phyloP scores from a whole-genome alignment of 345 rosid species.

The Pseudoturritis turrita region DNA sequence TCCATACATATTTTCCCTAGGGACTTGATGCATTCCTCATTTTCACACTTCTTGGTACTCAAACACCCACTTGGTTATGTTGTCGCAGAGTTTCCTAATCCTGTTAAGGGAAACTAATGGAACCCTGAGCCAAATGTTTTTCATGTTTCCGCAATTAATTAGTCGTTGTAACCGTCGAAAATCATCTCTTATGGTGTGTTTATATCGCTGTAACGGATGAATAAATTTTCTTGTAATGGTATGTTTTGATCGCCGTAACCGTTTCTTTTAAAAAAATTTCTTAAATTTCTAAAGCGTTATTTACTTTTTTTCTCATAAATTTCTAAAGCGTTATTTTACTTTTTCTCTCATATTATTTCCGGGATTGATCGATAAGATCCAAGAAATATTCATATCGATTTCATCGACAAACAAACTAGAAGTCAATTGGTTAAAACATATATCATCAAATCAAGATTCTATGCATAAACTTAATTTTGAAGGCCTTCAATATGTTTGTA shows the following conservation, averaged over 20 bases:
- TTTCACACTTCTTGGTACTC: constrained; percentile 24
- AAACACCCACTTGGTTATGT: constrained; percentile 6
- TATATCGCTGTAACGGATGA: neutral
- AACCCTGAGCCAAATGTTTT: neutral
- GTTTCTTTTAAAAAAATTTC: neutral
- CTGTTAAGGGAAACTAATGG: neutral
- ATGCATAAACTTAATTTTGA: neutral
- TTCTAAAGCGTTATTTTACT: neutral
- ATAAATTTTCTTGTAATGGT: neutral
- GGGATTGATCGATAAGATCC: neutral
- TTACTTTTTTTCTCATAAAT: neutral
- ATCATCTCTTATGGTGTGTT: neutral
- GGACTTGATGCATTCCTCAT: constrained; percentile 27
- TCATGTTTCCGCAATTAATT: neutral
- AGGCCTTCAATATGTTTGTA: neutral
- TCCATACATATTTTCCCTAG: constrained; percentile 16
- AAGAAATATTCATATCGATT: neutral
- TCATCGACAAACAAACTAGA: neutral
- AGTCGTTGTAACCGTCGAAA: constrained; percentile 2
- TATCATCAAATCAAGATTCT: neutral
- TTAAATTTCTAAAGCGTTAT: neutral
- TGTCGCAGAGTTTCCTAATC: neutral
- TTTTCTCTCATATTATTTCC: neutral
- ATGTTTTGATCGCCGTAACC: neutral
- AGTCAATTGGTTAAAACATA: neutral